Evolutionary conservation across 2,329 filamentous ascomycete species (phyloP), one percentile per base, ranked within the genome.

Genomic region (Zymoseptoria ardabiliae): DNA sequence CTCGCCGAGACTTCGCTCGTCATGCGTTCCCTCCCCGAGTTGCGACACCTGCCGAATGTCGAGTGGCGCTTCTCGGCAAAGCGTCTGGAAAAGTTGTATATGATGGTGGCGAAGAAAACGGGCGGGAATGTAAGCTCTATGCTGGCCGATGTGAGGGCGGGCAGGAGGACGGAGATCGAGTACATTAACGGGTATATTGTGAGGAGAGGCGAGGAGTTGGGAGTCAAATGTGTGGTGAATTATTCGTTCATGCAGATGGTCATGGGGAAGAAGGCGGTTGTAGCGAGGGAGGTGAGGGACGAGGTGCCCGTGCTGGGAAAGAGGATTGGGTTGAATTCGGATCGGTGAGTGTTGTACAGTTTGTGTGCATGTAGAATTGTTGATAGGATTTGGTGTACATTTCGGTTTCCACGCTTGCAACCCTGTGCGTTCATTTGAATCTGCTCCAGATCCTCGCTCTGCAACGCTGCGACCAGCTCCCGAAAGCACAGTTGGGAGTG

Each of bases 161-260:
- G 89, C 1, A 59, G 70, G 61, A 75, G 79, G 59, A 91, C 90
- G 0, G 91, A 96, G 68, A 83, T 97, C 49, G 84, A 92, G 52
- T 96, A 87, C 69, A 82, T 93, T 66, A 97, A 95, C 71, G 93
- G 92, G 0, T 99, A 93, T 76, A 88, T 99, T 61, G 80, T 95
- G 30, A 81, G 78, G 55, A 82, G 87, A 49, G 94, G 89, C 0
- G 81, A 83, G 66, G 83, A 89, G 70, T 68, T 92, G 61, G 89
- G 90, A 1, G 78, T 96, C n/a, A 78, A 83, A 55, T 86, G 86
- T 68, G 83, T 85, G 10, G 78, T 87, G 62, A 94, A 96, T 70
- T 85, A 86, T 67, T 82, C 89, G 78, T 77, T 95, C 50, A 77
- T 88, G 72, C 79, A 86, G 56, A 75, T 91, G 75, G 85, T 97